phyloP scores from a whole-genome alignment of 176 grass and related monocot genomes.

The Musa troglodytarum region DNA sequence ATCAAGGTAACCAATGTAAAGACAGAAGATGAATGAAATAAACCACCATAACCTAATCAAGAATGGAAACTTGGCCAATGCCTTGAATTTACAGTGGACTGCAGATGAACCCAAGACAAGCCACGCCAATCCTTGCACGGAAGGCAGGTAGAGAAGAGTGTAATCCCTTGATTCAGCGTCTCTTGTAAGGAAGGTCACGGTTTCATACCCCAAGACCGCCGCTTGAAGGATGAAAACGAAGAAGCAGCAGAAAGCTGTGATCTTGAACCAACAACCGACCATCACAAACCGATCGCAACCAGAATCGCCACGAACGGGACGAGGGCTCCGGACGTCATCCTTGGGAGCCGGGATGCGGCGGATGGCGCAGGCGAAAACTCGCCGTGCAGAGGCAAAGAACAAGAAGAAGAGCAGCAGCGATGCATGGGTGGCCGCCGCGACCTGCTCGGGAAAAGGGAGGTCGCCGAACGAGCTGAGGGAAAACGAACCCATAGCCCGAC shows the following conservation, averaged over 20 bases:
- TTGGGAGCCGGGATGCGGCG: slow-evolving; percentile 41
- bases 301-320: background rate
- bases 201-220: slow-evolving; percentile 54
- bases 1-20: slow-evolving; percentile 43
- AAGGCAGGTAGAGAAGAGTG: slow-evolving; percentile 34
- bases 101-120: slow-evolving; percentile 36
- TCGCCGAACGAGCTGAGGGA: background rate
- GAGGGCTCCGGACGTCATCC: background rate
- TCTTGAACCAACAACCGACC: slow-evolving; percentile 14
- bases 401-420: slow-evolving; percentile 10
- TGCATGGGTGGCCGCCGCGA: background rate
- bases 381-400: slow-evolving; percentile 22
- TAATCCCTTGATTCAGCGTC: background rate
- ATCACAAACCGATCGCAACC: background rate
- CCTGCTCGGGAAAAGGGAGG: slow-evolving; percentile 11
- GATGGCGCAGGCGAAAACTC: slow-evolving; percentile 33
- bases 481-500: slow-evolving; percentile 5
- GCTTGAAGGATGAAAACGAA: slow-evolving; percentile 48
- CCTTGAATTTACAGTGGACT: slow-evolving; percentile 32
- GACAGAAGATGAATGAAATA: slow-evolving; percentile 59
- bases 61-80: slow-evolving; percentile 47
- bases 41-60: slow-evolving; percentile 80
- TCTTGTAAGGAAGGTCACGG: slow-evolving; percentile 8
- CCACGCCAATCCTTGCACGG: slow-evolving; percentile 63
- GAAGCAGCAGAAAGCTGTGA: slow-evolving; percentile 43